Base-by-base conservation (phyloP, 2,329 filamentous ascomycete genomes). In the Fusarium keratoplasticum region DNA sequence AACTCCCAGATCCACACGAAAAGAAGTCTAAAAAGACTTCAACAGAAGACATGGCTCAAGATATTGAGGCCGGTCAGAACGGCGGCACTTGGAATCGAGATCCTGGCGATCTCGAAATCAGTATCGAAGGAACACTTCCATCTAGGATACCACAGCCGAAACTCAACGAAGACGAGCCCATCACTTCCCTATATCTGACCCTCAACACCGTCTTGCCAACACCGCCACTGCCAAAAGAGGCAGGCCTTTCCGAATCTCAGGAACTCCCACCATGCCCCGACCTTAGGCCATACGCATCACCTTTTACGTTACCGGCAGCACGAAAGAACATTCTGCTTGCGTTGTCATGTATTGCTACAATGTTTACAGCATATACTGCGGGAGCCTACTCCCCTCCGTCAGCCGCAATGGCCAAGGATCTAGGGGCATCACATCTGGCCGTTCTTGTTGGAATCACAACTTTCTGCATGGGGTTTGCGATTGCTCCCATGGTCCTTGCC, bases 401-500 rank as follows among this genome's bases (percentile, higher is more conserved):
- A 0, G 81, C 82, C 6, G 88, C 93, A 62, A 91, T 98, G 86
- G 88, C 87, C 1, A 81, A 84, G 2, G 89, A 93, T 78, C 94
- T 94, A 83, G 81, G 88, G 5, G 86, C 94, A 1, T 92, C 90
- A 42, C 84, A 86, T 11, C 86, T 93, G n/a, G 91, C 91, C 2
- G 88, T 91, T n/a, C 85, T 93, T 6, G 86, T 91, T 2, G 94
- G 94, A 36, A 94, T 98, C 70, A 97, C 95, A 0, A 89, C 90
- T 0, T 98, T 96, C 82, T 96, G 94, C 54, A 78, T 88, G 36
- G 95, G 95, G 5, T 98, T 98, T 75, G 94, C 89, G 0, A 82
- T 95, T 27, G 93, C 94, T 0, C 95, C 95, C 0, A 98, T 98
- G 95, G 87, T 94, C 1, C 88, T 98, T 0, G 95, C 95, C 0